These are phyloP conservation scores for Kondoa malvinella DNA, from an alignment of 768 basidiomycete genomes.

Conservation along the genomic window DNA sequence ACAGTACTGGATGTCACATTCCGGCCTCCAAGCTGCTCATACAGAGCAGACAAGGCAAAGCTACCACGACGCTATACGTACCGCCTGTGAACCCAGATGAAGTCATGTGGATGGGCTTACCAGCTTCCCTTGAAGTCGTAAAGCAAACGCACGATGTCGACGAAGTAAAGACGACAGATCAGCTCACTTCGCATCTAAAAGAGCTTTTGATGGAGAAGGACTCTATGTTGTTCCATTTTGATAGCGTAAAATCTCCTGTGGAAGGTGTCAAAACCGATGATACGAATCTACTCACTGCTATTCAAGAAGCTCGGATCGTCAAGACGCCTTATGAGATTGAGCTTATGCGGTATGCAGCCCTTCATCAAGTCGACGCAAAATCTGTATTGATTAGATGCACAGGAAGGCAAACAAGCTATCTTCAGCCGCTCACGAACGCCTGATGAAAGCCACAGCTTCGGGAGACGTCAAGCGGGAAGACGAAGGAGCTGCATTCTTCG, in stretches of 20 bases:
- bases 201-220: background rate
- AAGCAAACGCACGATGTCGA: conserved; percentile 29
- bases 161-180: conserved; percentile 39
- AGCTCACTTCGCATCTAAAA: conserved; percentile 32
- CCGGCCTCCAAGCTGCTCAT: conserved; percentile 54
- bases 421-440: conserved; percentile 70
- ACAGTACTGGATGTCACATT: conserved; percentile 61
- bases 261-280: background rate
- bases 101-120: conserved; percentile 27
- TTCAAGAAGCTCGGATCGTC: conserved; percentile 62
- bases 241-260: background rate
- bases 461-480: conserved; percentile 85
- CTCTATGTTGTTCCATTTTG: conserved; percentile 3
- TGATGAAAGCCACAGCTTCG: conserved; percentile 48
- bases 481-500: conserved; percentile 86
- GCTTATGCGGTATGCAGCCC: conserved; percentile 42
- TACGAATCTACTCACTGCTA: conserved; percentile 44
- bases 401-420: conserved; percentile 61
- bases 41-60: conserved; percentile 36
- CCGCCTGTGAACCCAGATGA: conserved; percentile 55
- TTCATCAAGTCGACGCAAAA: conserved; percentile 19
- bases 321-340: conserved; percentile 61
- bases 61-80: conserved; percentile 49
- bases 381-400: background rate
- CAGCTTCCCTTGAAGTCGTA: conserved; percentile 29